Percentiles rank a stretch among this genome's conserved stretches.
Evolutionary conservation across 2,329 filamentous ascomycete genomes (phyloP).

Genomic region (Aureobasidium sp.): DNA sequence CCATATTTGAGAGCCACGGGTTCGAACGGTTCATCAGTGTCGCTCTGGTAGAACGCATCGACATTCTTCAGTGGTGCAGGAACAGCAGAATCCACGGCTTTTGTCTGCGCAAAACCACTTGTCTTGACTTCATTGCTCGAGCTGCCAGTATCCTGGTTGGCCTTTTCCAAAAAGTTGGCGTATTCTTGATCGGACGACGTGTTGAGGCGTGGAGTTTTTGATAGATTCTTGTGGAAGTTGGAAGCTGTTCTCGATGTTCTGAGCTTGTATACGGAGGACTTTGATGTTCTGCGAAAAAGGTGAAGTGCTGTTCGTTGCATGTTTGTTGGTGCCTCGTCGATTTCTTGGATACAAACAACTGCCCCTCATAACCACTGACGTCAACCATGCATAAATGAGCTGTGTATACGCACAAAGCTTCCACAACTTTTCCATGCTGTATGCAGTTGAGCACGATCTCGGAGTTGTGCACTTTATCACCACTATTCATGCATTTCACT

Average conservation of each 20-base stretch:
- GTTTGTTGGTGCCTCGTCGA: background rate
- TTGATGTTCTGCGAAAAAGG: background rate
- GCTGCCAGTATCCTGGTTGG: constrained; percentile 56
- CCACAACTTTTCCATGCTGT: background rate
- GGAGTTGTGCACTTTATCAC: too few species aligned
- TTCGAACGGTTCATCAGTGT: constrained; percentile 80
- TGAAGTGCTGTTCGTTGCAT: constrained; percentile 1
- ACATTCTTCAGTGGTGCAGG: constrained; percentile 50
- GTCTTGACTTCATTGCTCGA: constrained; percentile 14
- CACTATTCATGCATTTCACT: too few species aligned
- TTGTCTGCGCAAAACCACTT: constrained; percentile 25
- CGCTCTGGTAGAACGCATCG: constrained; percentile 64
- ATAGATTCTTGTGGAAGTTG: background rate
- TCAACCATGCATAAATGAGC: background rate
- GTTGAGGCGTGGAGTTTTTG: background rate
- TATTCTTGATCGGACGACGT: constrained; percentile 79
- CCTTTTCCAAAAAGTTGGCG: constrained; percentile 76
- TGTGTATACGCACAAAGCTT: background rate
- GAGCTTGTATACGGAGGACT: too few species aligned
- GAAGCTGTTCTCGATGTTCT: background rate
- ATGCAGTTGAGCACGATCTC: background rate
- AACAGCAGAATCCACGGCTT: constrained; percentile 42
- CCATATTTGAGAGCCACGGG: constrained; percentile 58
- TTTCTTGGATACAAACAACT: background rate
- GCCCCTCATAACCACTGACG: background rate